These are phyloP conservation scores for Lolium multiflorum DNA, from an alignment of 176 grass and related monocot species.

Conservation along the genomic window DNA sequence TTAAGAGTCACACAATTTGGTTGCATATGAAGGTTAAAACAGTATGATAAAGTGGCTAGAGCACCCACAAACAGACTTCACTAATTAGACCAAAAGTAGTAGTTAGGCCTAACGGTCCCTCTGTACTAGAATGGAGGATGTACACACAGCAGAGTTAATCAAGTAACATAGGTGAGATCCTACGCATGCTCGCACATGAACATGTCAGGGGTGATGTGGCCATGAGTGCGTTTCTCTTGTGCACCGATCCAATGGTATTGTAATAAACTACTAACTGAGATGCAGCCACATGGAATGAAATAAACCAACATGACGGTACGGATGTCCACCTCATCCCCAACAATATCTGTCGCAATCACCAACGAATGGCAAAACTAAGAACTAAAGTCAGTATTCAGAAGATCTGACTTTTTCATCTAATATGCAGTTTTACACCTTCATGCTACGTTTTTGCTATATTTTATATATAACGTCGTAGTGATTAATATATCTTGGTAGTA, in stretches of 20 bases:
- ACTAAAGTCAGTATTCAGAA: neutral
- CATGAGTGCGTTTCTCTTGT: conserved; percentile 44
- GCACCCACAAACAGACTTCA: neutral
- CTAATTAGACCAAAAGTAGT: conserved; percentile 35
- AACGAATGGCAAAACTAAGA: neutral
- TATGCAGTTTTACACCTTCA: neutral
- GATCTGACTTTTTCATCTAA: neutral
- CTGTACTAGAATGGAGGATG: neutral
- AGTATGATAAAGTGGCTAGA: neutral
- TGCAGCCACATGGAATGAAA: neutral
- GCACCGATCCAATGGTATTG: conserved; percentile 25
- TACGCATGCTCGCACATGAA: conserved; percentile 44
- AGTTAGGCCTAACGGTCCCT: conserved; percentile 28
- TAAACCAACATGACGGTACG: neutral
- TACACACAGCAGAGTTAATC: conserved; percentile 5
- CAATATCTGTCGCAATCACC: conserved; percentile 6
- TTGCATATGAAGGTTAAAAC: neutral
- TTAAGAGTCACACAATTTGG: neutral
- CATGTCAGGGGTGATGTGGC: conserved; percentile 29
- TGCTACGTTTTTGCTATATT: neutral
- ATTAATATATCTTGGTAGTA: neutral
- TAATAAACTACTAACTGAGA: conserved; percentile 19
- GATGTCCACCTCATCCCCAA: conserved; percentile 31
- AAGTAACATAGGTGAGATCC: conserved; percentile 42
- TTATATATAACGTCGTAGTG: neutral